A percentile compares a stretch with the other conserved stretches of the same genome.
These are phyloP conservation scores for Nyssa sinensis DNA, from an alignment of 148 eudicot species.

Conservation along the genomic window DNA sequence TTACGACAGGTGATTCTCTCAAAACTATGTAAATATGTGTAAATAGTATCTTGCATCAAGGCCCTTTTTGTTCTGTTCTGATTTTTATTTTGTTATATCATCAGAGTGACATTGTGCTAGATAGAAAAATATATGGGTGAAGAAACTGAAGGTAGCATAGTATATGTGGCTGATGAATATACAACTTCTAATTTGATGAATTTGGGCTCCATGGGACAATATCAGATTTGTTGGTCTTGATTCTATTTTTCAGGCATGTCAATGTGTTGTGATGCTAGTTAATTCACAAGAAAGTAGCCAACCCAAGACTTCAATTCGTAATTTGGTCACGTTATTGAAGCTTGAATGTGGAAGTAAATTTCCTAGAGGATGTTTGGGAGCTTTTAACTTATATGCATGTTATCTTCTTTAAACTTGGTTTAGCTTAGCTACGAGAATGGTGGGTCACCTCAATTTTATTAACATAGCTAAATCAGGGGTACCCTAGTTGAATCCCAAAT, in stretches of 20 bases:
- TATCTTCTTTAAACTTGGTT: too few species aligned
- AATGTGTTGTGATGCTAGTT: neutral
- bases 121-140: neutral
- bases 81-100: neutral
- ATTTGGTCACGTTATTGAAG: too few species aligned
- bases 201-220: neutral
- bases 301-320: too few species aligned
- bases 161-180: neutral
- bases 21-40: neutral
- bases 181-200: neutral
- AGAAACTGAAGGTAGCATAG: neutral
- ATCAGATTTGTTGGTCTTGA: neutral
- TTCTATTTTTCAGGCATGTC: neutral
- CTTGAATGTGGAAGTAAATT: neutral
- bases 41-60: too few species aligned
- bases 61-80: neutral
- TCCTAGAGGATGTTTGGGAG: neutral
- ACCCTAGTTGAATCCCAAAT: too few species aligned
- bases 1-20: slow-evolving; percentile 52
- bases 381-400: too few species aligned
- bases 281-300: too few species aligned
- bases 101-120: neutral
- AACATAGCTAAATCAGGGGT: too few species aligned
- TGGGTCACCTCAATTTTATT: too few species aligned
- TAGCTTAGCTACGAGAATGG: neutral